Base-by-base conservation (phyloP, 176 grass and related monocot genomes). In the Poa annua region DNA sequence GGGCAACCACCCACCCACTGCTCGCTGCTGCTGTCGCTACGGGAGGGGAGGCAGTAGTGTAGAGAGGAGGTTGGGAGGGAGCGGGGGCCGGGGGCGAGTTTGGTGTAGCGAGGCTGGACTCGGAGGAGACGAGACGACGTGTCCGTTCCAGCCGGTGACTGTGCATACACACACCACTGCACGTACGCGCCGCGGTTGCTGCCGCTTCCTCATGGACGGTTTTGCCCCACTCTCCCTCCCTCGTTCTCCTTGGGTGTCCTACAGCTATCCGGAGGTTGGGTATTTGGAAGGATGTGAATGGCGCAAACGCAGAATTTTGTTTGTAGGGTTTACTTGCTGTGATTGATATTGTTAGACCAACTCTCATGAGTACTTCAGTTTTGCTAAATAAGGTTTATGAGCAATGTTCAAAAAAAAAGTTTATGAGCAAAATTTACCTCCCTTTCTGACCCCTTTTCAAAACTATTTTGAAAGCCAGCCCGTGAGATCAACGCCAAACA, bases 1-100 rank as follows among this genome's bases (percentile, higher is more conserved):
- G 49, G 14, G 19, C 69, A 65, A 77, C 85, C 42, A 63, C 63
- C 63, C 54, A 88, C 80, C 45, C 61, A 80, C 83, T 57, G 12
- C 66, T 72, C 22, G 35, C 64, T 55, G 57, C 65, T 7, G 56
- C 39, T 72, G 52, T 35, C 1, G 52, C 75, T 59, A 57, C 21
- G 35, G n/a, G 7, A 15, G n/a, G 2, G 32, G 1, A 24, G 15
- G 24, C 26, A 19, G 71, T 6, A 19, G 12, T 45, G 65, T 5
- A 22, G 78, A 19, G 59, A 36, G 84, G 84, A 77, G 42, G 54
- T 25, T 76, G 74, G 12, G 26, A 39, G 25, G 33, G 4, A 22
- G 63, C 61, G 61, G 26, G 61, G 26, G 29, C 20, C 10, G 11
- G 15, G 71, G 12, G 65, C 8, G 83, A 39, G 84, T 86, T 85